Percentiles rank a stretch among this genome's conserved stretches.
phyloP scores from a whole-genome alignment of 2,329 filamentous ascomycete genomes.

The Xylaria sp. region DNA sequence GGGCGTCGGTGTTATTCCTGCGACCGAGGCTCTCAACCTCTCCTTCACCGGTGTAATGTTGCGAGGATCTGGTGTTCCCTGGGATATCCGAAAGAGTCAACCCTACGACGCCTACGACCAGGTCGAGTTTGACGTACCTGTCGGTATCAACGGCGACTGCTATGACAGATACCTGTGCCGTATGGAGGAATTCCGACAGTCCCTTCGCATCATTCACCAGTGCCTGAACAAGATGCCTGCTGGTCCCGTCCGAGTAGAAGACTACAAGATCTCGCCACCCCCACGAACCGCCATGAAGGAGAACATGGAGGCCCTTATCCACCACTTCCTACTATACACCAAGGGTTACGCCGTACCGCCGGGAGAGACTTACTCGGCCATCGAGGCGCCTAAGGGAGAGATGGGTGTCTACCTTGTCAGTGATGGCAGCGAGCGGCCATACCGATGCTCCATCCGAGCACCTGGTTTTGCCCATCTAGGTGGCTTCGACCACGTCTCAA shows the following conservation, averaged over 20 bases:
- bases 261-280: slow-evolving; percentile 97
- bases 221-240: slow-evolving; percentile 99
- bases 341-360: slow-evolving; percentile 98
- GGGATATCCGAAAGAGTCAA: slow-evolving; percentile 95
- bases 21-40: slow-evolving; percentile 94
- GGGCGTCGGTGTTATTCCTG: slow-evolving; percentile 89
- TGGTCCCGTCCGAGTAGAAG: slow-evolving; percentile 93
- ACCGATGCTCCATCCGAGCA: slow-evolving; percentile 96
- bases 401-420: slow-evolving; percentile 98
- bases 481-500: slow-evolving; percentile 92
- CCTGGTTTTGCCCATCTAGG: slow-evolving; percentile 95
- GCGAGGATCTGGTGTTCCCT: slow-evolving; percentile 93
- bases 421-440: slow-evolving; percentile 95
- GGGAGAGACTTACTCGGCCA: slow-evolving; percentile 96
- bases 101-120: slow-evolving; percentile 98
- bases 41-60: slow-evolving; percentile 98
- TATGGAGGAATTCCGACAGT: slow-evolving; percentile 99
- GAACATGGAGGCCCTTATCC: slow-evolving; percentile 99
- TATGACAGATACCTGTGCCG: slow-evolving; percentile 99
- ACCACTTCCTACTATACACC: slow-evolving; percentile 98
- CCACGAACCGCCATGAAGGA: slow-evolving; percentile 99
- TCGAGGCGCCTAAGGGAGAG: slow-evolving; percentile 99
- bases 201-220: slow-evolving; percentile 97
- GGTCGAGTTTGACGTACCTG: slow-evolving; percentile 97
- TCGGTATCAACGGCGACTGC: slow-evolving; percentile 97